Evolutionary conservation across 352 stramenopile species (phyloP).

Genomic region (Phytopythium cucurbitacearum): DNA sequence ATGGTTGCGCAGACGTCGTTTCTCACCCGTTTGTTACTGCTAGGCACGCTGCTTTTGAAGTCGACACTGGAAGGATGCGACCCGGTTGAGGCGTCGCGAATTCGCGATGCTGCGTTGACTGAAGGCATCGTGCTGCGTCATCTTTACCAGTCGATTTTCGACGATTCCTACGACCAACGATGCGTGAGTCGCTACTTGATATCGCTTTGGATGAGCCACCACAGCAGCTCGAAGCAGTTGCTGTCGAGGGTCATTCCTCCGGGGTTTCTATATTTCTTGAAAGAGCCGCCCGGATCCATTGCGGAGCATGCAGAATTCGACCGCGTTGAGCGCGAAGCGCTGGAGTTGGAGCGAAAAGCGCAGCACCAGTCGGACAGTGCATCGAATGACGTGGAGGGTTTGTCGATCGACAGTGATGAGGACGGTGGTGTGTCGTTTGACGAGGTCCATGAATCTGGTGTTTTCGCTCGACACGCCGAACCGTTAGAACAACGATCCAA

Average conservation of each 20-base stretch:
- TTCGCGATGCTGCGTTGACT: constrained; percentile 90
- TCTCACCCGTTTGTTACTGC: constrained; percentile 1
- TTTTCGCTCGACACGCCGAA: too few relatives aligned
- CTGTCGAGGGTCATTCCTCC: constrained; percentile 87
- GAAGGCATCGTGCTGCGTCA: constrained; percentile 92
- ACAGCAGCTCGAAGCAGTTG: constrained; percentile 85
- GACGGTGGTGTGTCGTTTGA: constrained; percentile 1
- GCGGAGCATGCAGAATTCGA: constrained; percentile 86
- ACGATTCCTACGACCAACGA: constrained; percentile 88
- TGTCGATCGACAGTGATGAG: constrained; percentile 32
- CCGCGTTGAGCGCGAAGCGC: constrained; percentile 67
- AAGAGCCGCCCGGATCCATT: constrained; percentile 75
- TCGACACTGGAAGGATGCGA: constrained; percentile 88
- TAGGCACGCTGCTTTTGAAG: constrained; percentile 90
- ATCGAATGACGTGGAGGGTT: constrained; percentile 22
- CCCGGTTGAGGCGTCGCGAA: constrained; percentile 65
- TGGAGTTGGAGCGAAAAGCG: constrained; percentile 40
- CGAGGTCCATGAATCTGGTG: neutral
- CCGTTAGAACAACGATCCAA: constrained; percentile 1
- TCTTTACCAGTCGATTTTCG: constrained; percentile 92
- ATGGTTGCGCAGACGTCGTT: neutral
- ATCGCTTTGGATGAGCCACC: constrained; percentile 92
- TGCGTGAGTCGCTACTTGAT: constrained; percentile 94
- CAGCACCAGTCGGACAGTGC: constrained; percentile 2
- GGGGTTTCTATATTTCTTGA: constrained; percentile 87